Base-by-base conservation (phyloP, 2,329 filamentous ascomycete species). In the Diaporthe sp. region DNA sequence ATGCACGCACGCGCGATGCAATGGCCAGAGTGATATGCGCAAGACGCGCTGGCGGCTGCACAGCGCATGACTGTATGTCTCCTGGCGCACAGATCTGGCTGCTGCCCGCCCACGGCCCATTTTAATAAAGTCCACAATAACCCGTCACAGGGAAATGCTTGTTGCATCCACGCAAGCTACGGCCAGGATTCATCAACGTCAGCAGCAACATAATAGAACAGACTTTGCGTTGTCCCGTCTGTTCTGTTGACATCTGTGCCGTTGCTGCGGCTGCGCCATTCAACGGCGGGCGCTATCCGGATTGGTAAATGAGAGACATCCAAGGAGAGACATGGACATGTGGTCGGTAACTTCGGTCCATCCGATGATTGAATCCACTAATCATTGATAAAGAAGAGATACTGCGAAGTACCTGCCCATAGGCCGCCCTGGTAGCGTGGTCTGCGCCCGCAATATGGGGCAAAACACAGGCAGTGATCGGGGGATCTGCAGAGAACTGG, bases 271-370 rank as follows among this genome's bases (percentile, higher is more conserved):
- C 22, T 38, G 42, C 13, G 42, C 45, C 30, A 5, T 13, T 35
- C 64, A 52, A 67, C 64, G 17, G 64, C 64, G 64, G 64, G 33
- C 64, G 64, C 64, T 52, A 67, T 52, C 61, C 64, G 30, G 19
- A 67, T 67, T 38, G n/a, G 64, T 33, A 15, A 22, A 30, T 30
- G 22, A 25, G n/a, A 66, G 17, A 67, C 61, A 67, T 50, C 12
- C n/a, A n/a, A n/a, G n/a, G n/a, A n/a, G n/a, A n/a, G n/a, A n/a
- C n/a, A n/a, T n/a, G n/a, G 30, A 35, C 30, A 47, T 38, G 15
- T 25, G 28, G 61, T 50, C 61, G 42, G 42, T 67, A 38, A 67
- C 30, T 67, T 67, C 64, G 64, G 64, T 10, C 64, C 64, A 38
- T 40, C 64, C 64, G 64, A 67, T 67, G 45, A 38, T 22, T 45